Conservation (phyloP, 2,329 filamentous ascomycete species). For the Dryadomyces sulphureus region DNA sequence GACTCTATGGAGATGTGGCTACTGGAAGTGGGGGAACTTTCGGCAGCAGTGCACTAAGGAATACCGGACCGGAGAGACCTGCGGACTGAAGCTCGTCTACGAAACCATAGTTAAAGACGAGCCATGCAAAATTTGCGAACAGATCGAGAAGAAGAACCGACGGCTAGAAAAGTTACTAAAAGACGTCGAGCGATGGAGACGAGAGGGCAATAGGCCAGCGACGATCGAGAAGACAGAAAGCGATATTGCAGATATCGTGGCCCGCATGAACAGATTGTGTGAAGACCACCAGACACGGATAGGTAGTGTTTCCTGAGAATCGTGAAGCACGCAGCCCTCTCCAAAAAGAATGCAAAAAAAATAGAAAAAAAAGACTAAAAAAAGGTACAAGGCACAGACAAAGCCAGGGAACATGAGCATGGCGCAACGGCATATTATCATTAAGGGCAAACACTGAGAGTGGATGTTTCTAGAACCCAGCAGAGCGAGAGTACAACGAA, state of each 20-base stretch:
- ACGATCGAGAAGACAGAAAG: slow-evolving; percentile 57
- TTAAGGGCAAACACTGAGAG: too few relatives aligned
- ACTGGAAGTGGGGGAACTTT: slow-evolving; percentile 93
- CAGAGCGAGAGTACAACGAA: not conserved
- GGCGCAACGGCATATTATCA: too few relatives aligned
- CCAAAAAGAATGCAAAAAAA: not conserved
- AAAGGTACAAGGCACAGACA: not conserved
- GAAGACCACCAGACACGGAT: slow-evolving; percentile 13
- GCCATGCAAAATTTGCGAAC: slow-evolving; percentile 74
- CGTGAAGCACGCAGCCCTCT: too few relatives aligned
- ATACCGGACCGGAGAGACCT: slow-evolving; percentile 91
- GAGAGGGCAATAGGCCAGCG: slow-evolving; percentile 58
- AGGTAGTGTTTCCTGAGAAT: not conserved
- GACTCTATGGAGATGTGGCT: slow-evolving; percentile 70
- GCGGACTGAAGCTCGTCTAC: slow-evolving; percentile 82
- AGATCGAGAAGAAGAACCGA: slow-evolving; percentile 73
- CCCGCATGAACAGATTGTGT: slow-evolving; percentile 39
- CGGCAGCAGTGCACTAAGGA: slow-evolving; percentile 86
- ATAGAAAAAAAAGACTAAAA: not conserved
- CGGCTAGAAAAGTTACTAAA: slow-evolving; percentile 59
- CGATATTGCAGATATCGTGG: slow-evolving; percentile 52
- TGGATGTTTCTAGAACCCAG: too few relatives aligned
- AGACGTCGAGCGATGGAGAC: slow-evolving; percentile 63
- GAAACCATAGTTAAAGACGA: slow-evolving; percentile 47
- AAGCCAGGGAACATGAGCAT: not conserved